Conservation (phyloP, 345 rosid species). For the Firmiana major region DNA sequence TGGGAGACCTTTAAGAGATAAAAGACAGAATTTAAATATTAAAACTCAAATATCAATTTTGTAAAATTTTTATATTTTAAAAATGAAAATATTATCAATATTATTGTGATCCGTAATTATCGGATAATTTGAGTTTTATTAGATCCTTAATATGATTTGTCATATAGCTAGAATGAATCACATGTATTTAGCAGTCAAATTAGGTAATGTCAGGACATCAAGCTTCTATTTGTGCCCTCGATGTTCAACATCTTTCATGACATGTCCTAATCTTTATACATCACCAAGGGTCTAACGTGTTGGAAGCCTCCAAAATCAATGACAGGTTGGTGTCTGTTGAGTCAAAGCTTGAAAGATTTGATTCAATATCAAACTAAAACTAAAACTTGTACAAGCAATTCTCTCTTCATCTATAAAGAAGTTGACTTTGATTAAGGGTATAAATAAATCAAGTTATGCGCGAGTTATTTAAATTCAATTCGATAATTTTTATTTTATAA, state of each 20-base stretch:
- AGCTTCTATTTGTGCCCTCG: background rate
- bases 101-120: too few relatives aligned
- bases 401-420: background rate
- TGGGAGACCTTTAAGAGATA: too few relatives aligned
- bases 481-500: too few relatives aligned
- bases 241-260: background rate
- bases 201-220: constrained; percentile 8
- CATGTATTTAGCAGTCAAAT: background rate
- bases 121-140: too few relatives aligned
- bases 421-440: background rate
- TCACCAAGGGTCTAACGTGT: background rate
- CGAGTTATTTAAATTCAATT: too few relatives aligned
- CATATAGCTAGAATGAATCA: background rate
- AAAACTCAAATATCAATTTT: too few relatives aligned
- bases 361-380: background rate
- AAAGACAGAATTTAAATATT: too few relatives aligned
- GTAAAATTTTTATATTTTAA: too few relatives aligned
- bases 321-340: background rate
- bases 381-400: background rate
- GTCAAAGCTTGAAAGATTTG: background rate
- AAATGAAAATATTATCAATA: too few relatives aligned
- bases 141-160: background rate
- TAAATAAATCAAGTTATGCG: too few relatives aligned
- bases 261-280: background rate
- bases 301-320: background rate